Conservation (phyloP, 2,329 filamentous ascomycete genomes). For the Lasiodiplodia sp. region DNA sequence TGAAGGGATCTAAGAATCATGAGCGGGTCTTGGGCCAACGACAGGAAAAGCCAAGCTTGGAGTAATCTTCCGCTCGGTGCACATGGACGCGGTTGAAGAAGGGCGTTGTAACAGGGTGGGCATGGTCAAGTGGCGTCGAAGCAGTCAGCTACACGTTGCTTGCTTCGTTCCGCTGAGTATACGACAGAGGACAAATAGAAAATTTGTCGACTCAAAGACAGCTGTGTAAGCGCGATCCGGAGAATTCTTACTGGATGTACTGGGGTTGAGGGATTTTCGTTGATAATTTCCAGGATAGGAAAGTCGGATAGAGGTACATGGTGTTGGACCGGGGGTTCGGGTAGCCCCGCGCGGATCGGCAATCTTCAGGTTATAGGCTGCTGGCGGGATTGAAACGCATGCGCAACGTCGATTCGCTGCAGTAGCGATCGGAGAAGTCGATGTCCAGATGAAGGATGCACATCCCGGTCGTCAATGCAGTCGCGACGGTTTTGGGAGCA, state of each 20-base stretch:
- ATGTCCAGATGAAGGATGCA: conserved; percentile 11
- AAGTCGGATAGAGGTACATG: background rate
- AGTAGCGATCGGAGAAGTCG: background rate
- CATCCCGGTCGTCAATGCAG: conserved; percentile 13
- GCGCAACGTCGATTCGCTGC: conserved; percentile 10
- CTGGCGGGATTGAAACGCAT: conserved; percentile 1
- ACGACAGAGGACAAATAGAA: too few relatives aligned
- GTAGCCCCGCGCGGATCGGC: conserved; percentile 8
- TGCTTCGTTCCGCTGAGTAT: too few relatives aligned
- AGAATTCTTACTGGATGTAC: background rate
- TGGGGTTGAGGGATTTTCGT: background rate
- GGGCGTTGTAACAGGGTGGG: too few relatives aligned
- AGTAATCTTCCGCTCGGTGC: too few relatives aligned
- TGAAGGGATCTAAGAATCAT: background rate
- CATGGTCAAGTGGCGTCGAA: too few relatives aligned
- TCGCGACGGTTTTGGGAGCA: background rate
- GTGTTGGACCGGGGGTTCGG: conserved; percentile 11
- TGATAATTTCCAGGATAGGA: background rate
- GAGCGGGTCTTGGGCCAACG: too few relatives aligned
- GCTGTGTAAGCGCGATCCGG: too few relatives aligned
- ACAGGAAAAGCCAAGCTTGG: too few relatives aligned
- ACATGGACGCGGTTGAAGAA: too few relatives aligned
- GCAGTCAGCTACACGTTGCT: too few relatives aligned
- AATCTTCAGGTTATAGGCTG: background rate
- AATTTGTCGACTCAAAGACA: too few relatives aligned